These are phyloP conservation scores for Botrytis porri DNA, from an alignment of 2,329 filamentous ascomycete species.

Conservation along the genomic window DNA sequence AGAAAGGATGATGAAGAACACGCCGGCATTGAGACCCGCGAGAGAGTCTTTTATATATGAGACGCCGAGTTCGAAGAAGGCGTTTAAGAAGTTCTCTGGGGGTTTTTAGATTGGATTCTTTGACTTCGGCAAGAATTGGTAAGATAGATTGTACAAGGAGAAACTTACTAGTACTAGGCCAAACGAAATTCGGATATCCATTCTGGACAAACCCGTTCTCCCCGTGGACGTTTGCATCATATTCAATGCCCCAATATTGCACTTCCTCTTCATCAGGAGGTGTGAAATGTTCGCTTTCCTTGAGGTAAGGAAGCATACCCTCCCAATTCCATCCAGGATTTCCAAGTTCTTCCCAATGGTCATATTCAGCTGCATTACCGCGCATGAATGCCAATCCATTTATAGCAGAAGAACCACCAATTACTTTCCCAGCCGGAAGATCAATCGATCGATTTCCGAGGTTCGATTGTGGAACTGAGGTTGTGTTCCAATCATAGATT, in stretches of 20 bases:
- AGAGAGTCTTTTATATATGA: conserved; percentile 38
- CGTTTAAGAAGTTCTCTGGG: conserved; percentile 41
- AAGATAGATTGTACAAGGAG: fast-evolving
- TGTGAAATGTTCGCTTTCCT: conserved; percentile 34
- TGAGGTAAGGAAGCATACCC: conserved; percentile 22
- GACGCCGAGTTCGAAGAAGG: conserved; percentile 41
- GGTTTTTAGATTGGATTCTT: conserved; percentile 15
- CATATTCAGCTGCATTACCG: conserved; percentile 32
- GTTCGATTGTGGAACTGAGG: conserved; percentile 39
- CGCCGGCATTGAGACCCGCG: background rate
- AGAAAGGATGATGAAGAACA: conserved; percentile 1
- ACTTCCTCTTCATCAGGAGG: background rate
- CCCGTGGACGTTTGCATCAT: conserved; percentile 29
- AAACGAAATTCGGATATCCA: conserved; percentile 8
- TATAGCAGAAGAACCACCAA: conserved; percentile 42
- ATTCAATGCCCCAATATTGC: conserved; percentile 19
- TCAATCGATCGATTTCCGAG: conserved; percentile 27
- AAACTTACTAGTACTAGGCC: conserved; percentile 13
- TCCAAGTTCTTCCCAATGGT: conserved; percentile 43
- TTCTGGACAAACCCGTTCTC: background rate
- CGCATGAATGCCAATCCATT: conserved; percentile 33
- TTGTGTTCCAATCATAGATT: conserved; percentile 44
- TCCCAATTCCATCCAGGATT: conserved; percentile 43
- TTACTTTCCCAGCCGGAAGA: conserved; percentile 36
- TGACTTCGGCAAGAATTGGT: conserved; percentile 34